Conservation (phyloP, 2,329 filamentous ascomycete species). For the Cryphonectria japonica region DNA sequence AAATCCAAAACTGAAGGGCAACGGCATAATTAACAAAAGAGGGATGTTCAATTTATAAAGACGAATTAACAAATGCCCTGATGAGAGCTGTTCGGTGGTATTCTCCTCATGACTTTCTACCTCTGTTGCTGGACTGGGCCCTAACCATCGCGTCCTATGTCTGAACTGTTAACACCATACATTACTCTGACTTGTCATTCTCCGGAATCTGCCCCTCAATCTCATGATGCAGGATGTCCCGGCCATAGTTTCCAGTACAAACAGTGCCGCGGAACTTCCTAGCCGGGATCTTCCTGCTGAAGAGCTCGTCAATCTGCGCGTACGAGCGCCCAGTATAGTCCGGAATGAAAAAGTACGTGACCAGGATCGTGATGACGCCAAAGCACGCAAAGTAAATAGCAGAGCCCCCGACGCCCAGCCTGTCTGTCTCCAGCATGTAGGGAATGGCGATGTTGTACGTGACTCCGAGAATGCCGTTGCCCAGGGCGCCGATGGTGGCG, state of each 20-base stretch:
- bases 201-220: background rate
- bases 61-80: background rate
- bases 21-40: too few relatives aligned
- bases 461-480: conserved; percentile 8
- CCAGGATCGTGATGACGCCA: background rate
- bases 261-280: conserved; percentile 4
- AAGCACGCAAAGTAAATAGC: conserved; percentile 7
- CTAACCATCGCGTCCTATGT: background rate
- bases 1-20: too few relatives aligned
- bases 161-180: too few relatives aligned
- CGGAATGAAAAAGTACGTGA: conserved; percentile 7
- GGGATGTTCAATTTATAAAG: background rate
- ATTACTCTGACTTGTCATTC: background rate
- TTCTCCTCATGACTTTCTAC: background rate
- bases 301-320: conserved; percentile 10
- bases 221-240: conserved; percentile 5
- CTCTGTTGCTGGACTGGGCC: background rate
- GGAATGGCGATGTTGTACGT: conserved; percentile 10
- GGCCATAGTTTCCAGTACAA: conserved; percentile 5
- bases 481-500: background rate
- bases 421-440: conserved; percentile 8
- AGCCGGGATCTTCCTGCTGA: background rate
- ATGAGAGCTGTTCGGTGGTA: background rate
- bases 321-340: conserved; percentile 10
- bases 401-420: background rate